These are phyloP conservation scores for Gypsophila paniculata DNA, from an alignment of 179 eudicot species.

Conservation along the genomic window DNA sequence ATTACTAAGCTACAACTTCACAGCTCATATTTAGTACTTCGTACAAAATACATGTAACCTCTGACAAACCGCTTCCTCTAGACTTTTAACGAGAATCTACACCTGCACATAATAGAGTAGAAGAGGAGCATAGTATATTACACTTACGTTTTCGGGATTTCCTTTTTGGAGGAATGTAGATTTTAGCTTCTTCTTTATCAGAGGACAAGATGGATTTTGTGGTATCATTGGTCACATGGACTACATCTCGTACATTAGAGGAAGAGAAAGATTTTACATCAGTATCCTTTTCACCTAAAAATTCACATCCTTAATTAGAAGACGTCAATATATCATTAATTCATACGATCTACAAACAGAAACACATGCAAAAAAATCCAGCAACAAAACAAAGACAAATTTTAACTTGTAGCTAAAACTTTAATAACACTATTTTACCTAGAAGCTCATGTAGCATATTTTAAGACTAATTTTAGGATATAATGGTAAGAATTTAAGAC, in stretches of 20 bases:
- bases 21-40: background rate
- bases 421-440: background rate
- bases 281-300: constrained; percentile 32
- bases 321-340: background rate
- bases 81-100: background rate
- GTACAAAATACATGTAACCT: background rate
- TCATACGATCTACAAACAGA: background rate
- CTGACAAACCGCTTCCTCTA: no score
- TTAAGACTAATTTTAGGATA: background rate
- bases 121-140: constrained; percentile 4
- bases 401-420: background rate
- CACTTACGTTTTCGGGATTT: constrained; percentile 61
- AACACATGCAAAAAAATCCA: constrained; percentile 2
- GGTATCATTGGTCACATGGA: constrained; percentile 14
- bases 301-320: background rate
- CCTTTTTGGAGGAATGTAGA: constrained; percentile 23
- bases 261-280: constrained; percentile 26
- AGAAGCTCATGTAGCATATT: background rate
- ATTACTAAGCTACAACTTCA: background rate
- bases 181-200: constrained; percentile 20
- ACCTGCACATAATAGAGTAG: background rate
- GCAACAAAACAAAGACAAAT: background rate
- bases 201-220: constrained; percentile 25
- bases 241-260: constrained; percentile 10
- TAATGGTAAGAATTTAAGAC: background rate